phyloP scores from a whole-genome alignment of 345 rosid genomes.

The Eucalyptus pauciflora region DNA sequence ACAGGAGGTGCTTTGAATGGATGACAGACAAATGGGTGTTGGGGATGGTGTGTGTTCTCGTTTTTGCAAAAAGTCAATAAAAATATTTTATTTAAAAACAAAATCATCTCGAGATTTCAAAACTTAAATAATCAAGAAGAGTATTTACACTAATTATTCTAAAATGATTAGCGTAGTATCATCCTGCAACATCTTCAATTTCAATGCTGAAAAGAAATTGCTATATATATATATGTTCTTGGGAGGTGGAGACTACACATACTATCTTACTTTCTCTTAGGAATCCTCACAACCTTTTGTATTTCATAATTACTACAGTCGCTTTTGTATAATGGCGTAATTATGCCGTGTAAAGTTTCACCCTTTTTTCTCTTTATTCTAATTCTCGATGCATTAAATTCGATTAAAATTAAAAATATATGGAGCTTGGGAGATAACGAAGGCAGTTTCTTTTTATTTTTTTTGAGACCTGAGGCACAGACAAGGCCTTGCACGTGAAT shows the following conservation, averaged over 20 bases:
- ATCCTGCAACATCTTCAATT: neutral
- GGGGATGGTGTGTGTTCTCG: neutral
- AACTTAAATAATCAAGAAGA: constrained; percentile 1
- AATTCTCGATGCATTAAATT: neutral
- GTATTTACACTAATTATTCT: constrained; percentile 59
- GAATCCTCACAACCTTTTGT: neutral
- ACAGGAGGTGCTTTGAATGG: constrained; percentile 13
- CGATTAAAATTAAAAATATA: neutral
- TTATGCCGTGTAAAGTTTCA: neutral
- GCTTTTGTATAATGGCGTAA: neutral
- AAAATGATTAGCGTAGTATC: constrained; percentile 44
- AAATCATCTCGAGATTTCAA: neutral
- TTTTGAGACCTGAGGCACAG: neutral
- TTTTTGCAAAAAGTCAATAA: constrained; percentile 7
- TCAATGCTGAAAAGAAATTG: neutral
- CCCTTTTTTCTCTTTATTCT: neutral
- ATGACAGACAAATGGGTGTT: neutral
- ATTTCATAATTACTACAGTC: neutral
- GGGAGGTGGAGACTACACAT: neutral
- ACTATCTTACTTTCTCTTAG: neutral
- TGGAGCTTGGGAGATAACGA: neutral
- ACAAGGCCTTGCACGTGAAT: neutral
- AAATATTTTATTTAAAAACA: neutral
- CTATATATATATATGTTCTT: neutral
- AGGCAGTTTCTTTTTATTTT: accelerated